Evolutionary conservation across 768 basidiomycete genomes (phyloP), one percentile per base, ranked within the genome.

Genomic region (Rhodocollybia butyracea): DNA sequence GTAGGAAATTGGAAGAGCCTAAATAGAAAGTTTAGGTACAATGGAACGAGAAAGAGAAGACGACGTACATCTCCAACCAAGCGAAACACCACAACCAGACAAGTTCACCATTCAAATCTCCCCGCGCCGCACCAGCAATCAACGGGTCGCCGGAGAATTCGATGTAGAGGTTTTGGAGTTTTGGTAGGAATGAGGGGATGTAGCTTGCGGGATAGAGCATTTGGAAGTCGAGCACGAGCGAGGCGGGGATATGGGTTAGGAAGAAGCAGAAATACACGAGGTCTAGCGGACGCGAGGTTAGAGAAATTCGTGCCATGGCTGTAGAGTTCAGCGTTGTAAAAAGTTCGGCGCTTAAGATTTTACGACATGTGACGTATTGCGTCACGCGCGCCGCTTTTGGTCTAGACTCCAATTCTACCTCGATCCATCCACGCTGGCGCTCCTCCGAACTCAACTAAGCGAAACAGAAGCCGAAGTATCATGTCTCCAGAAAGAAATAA

Each of bases 1-100:
- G 86, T 78, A 0, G 93, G 93, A 0, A 92, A 68, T 64, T 93
- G 91, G 67, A 89, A 87, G 46, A 82, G 58, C 12, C 86, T 86
- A 42, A 48, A 51, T 34, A 0, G 19, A 12, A 21, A 42, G 11
- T 15, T 42, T 5, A 24, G 13, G 31, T 5, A 27, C 5, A 38
- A 36, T 13, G 19, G 19, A 24, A 36, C 38, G 38, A 26, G 19
- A 7, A 17, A 40, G 17, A 46, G 17, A 46, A 30, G n/a, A n/a
- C n/a, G n/a, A 60, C 51, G 17, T 19, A 52, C 51, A 52, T 13
- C n/a, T 52, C 51, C 13, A 52, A 24, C 51, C 51, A 52, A 2
- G 43, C 53, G 32, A 54, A 54, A 26, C 42, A 45, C 7, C 39
- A 17, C 26, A 54, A 54, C 53, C 53, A 54, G 15, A 79, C 63